Conservation (phyloP, 345 rosid species). For the Lumnitzera littorea region DNA sequence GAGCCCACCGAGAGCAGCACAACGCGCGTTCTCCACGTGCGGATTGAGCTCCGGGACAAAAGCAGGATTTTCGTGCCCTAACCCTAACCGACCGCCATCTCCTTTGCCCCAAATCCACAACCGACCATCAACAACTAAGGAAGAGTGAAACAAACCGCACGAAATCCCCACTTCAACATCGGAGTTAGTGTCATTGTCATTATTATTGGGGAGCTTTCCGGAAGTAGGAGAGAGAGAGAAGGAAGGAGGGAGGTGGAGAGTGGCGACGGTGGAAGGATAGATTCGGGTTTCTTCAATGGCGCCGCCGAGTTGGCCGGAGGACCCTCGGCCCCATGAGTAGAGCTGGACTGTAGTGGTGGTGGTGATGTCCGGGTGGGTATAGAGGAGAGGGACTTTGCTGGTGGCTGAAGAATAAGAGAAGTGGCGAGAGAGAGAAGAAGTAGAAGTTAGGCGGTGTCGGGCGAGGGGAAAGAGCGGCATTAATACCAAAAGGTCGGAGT, state of each 20-base stretch:
- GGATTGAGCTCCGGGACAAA: slow-evolving; percentile 70
- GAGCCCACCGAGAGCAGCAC: slow-evolving; percentile 72
- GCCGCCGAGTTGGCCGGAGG: slow-evolving; percentile 92
- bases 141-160: slow-evolving; percentile 82
- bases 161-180: slow-evolving; percentile 48
- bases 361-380: slow-evolving; percentile 30
- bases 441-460: slow-evolving; percentile 13
- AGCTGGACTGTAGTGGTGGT: slow-evolving; percentile 46
- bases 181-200: not conserved
- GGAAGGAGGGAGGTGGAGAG: slow-evolving; percentile 38
- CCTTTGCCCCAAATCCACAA: slow-evolving; percentile 95
- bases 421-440: slow-evolving; percentile 10
- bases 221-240: slow-evolving; percentile 47
- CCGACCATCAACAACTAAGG: slow-evolving; percentile 48
- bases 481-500: not conserved
- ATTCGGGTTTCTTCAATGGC: slow-evolving; percentile 71
- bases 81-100: slow-evolving; percentile 86
- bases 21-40: slow-evolving; percentile 40
- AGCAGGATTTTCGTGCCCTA: slow-evolving; percentile 70
- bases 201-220: slow-evolving; percentile 26
- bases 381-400: slow-evolving; percentile 39
- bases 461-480: slow-evolving; percentile 9
- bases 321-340: slow-evolving; percentile 88
- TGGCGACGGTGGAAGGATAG: slow-evolving; percentile 65
- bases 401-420: slow-evolving; percentile 13